Conservation (phyloP, 495 filamentous ascomycete genomes). For the Aspergillus incahuasiensis region DNA sequence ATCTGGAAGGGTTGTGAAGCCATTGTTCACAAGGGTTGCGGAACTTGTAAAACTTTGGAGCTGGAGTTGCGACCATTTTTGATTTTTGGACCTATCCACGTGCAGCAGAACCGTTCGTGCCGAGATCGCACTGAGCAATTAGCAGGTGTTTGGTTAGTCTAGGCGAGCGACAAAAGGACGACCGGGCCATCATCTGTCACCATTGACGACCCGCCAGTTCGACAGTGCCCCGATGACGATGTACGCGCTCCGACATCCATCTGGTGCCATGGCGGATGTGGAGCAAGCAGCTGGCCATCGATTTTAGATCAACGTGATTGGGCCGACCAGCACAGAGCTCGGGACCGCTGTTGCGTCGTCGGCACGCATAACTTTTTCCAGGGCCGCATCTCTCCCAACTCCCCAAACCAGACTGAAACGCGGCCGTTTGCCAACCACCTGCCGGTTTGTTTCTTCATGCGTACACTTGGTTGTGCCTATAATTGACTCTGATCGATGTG, state of each 20-base stretch:
- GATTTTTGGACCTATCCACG: slow-evolving; percentile 5
- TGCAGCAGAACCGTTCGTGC: slow-evolving; percentile 2
- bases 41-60: slow-evolving; percentile 3
- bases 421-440: slow-evolving; percentile 21
- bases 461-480: not conserved
- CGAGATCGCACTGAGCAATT: not conserved
- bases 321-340: slow-evolving; percentile 28
- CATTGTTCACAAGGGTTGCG: slow-evolving; percentile 1
- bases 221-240: not conserved
- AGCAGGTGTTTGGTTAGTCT: not conserved
- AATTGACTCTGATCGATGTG: slow-evolving; percentile 5
- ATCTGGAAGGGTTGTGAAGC: slow-evolving; percentile 45
- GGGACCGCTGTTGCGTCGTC: slow-evolving; percentile 18
- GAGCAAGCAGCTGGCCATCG: slow-evolving; percentile 22
- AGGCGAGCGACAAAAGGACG: not conserved
- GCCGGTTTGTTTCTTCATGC: slow-evolving; percentile 14
- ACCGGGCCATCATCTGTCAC: not conserved
- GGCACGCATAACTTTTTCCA: slow-evolving; percentile 25
- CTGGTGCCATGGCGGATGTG: slow-evolving; percentile 11
- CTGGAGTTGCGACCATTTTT: slow-evolving; percentile 6
- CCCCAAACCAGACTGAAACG: slow-evolving; percentile 20
- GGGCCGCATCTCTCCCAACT: slow-evolving; percentile 32
- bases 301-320: slow-evolving; percentile 31
- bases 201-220: not conserved
- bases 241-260: slow-evolving; percentile 1